Percentiles rank a stretch among this genome's conserved stretches.
Conservation (phyloP, 352 stramenopile species). For the Phytophthora hibernalis region DNA sequence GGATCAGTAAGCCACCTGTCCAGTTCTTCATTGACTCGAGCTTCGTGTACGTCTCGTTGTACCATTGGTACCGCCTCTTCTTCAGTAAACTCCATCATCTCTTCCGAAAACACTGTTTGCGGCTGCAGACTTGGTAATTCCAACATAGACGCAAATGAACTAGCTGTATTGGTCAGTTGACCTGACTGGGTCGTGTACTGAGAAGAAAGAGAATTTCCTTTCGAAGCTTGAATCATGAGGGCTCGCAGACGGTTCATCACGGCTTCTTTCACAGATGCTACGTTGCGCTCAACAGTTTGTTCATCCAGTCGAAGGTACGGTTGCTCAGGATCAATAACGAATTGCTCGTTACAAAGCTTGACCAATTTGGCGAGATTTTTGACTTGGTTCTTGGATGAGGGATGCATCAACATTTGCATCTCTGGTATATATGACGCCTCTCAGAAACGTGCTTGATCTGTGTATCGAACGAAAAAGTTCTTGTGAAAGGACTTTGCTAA, state of each 20-base stretch:
- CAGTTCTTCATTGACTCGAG: conserved; percentile 17
- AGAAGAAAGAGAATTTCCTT: too few species aligned
- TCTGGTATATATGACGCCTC: too few species aligned
- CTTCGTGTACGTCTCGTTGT: conserved; percentile 9
- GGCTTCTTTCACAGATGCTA: conserved; percentile 3
- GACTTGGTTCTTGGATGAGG: conserved; percentile 11
- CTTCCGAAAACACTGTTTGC: not conserved
- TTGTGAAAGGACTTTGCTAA: too few species aligned
- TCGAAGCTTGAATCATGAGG: not conserved
- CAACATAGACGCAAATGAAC: not conserved
- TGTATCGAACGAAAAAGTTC: too few species aligned
- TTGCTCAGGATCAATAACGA: conserved; percentile 22
- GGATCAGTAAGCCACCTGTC: conserved; percentile 13
- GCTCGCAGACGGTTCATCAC: not conserved
- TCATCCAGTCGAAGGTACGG: too few species aligned
- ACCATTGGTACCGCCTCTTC: not conserved
- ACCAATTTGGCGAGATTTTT: conserved; percentile 8
- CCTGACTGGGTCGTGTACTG: not conserved
- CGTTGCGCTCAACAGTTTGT: conserved; percentile 5
- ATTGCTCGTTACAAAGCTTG: conserved; percentile 8
- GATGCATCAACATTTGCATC: conserved; percentile 15
- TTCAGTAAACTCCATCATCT: conserved; percentile 5
- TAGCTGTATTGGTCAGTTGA: not conserved
- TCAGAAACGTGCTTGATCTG: conserved; percentile 8
- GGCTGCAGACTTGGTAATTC: not conserved